Base-by-base conservation (phyloP, 495 filamentous ascomycete species). In the Neurospora sp. region DNA sequence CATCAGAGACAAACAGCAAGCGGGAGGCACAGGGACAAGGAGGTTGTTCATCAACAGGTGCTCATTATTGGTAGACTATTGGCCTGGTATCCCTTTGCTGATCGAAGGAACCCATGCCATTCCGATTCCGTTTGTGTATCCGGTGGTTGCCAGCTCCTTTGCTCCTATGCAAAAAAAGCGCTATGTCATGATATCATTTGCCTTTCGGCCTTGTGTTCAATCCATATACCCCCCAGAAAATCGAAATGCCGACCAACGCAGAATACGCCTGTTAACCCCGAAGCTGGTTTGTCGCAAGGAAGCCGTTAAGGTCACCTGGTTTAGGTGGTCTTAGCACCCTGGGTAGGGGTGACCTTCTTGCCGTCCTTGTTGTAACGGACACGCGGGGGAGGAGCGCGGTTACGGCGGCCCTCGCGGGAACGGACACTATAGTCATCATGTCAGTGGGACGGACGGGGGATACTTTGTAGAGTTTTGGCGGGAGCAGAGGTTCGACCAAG, bases 311-410 rank as follows among this genome's bases (percentile, higher is more conserved):
- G 31, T 65, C 27, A 14, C 16, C 27, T 70, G 27, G 68, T 70
- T 71, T 79, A 81, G 45, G 77, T 70, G 68, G 82, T 80, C 83
- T 86, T 86, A 74, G 82, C 78, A 76, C 77, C 79, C 79, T 95
- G 91, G 83, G 93, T 94, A 73, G 96, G 94, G 85, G 90, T 93
- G 83, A 99, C 89, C 91, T 98, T 99, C 92, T 99, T 99, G 87
- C 96, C 96, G 83, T 99, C 96, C 91, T 98, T 98, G 91, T 99
- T 99, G 92, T 97, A 99, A 77, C 96, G 89, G 79, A 98, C 94
- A 78, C 96, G 88, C 79, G 96, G 96, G 78, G 96, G 96, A 78
- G 96, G 96, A 80, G 96, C 96, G 85, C 96, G 92, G 92, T 99
- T 99, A 85, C 96, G 95, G 83, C 96, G 94, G 77, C 96, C 96